phyloP scores from a whole-genome alignment of 2,329 filamentous ascomycete genomes.

The Zalaria obscura region DNA sequence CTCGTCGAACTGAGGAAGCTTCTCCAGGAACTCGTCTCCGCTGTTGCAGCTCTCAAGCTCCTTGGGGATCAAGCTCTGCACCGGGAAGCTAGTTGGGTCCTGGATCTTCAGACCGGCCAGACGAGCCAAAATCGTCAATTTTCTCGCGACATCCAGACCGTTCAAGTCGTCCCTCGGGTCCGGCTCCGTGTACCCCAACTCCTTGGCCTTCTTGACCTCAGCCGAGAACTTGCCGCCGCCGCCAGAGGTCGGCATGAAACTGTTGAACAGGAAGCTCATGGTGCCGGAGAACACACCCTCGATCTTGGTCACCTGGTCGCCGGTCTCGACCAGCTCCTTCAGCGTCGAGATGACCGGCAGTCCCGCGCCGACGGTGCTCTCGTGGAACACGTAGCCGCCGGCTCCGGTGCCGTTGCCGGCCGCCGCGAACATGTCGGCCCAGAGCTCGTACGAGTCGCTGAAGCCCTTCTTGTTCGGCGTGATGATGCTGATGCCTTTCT shows the following conservation, averaged over 20 bases:
- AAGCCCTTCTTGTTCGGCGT: conserved; percentile 99
- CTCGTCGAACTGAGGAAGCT: conserved; percentile 68
- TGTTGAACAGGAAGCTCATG: conserved; percentile 97
- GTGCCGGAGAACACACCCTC: conserved; percentile 97
- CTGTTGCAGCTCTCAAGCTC: conserved; percentile 65
- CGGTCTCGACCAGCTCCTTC: conserved; percentile 86
- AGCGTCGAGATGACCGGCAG: conserved; percentile 87
- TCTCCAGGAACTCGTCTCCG: conserved; percentile 74
- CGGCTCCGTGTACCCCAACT: conserved; percentile 82
- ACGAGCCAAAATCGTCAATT: conserved; percentile 86
- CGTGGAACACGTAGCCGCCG: conserved; percentile 77
- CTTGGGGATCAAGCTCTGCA: conserved; percentile 82
- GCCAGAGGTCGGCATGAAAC: conserved; percentile 70
- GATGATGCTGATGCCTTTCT: conserved; percentile 74
- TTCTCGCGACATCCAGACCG: conserved; percentile 81
- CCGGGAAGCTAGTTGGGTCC: conserved; percentile 77
- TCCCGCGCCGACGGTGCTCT: conserved; percentile 86
- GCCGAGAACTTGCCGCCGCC: conserved; percentile 73
- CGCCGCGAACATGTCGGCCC: conserved; percentile 73
- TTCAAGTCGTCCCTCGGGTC: conserved; percentile 80
- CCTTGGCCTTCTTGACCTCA: conserved; percentile 84
- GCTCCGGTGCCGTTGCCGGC: conserved; percentile 44
- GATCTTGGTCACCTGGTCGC: conserved; percentile 80
- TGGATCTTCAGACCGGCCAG: conserved; percentile 69
- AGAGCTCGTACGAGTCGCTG: conserved; percentile 64